Evolutionary conservation across 2,329 filamentous ascomycete species (phyloP), one percentile per base, ranked within the genome.

Genomic region (Pestalotiopsis sp.): DNA sequence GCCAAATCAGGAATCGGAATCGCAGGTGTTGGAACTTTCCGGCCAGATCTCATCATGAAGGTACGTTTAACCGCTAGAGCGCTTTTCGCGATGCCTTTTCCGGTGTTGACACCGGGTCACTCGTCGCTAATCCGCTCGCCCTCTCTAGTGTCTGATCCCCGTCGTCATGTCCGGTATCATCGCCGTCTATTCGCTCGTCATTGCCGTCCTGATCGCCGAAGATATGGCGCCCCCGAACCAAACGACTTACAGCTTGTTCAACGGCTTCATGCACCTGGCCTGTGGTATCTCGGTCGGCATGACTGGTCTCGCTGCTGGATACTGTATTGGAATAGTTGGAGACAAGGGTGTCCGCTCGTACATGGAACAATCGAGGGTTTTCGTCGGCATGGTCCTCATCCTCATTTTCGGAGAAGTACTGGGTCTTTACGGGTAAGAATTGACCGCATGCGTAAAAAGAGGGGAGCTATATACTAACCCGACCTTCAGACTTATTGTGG

Each of bases 111-210:
- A 39, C 23, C 17, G 12, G 31, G 66, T n/a, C 12, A 38, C 9
- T 20, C 7, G n/a, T n/a, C 27, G 7, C 23, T 66, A 23, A 27
- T 39, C 27, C 12, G 4, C 49, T 59, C 49, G 11, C 20, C 39
- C 17, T 12, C 25, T 4, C 41, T 75, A 94, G 92, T 95, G 92
- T 68, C 85, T 95, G 66, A 95, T 95, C 74, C 93, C 93, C 71
- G 93, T 96, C 73, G 91, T 99, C 85, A 99, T 99, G 96, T 97
- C 96, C 75, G 96, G 96, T 89, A 99, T 99, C 80, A 94, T 99
- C 77, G 96, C 96, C 69, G 96, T 99, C 74, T 99, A 99, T 84
- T 93, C 95, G 65, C 92, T 99, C 75, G 96, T 99, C 77, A 95
- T 99, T 75, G 93, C 95, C 20, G 96, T 99, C 77, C 89, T 99